These are phyloP conservation scores for Thelonectria rubi DNA, from an alignment of 2,329 filamentous ascomycete genomes.

Conservation along the genomic window DNA sequence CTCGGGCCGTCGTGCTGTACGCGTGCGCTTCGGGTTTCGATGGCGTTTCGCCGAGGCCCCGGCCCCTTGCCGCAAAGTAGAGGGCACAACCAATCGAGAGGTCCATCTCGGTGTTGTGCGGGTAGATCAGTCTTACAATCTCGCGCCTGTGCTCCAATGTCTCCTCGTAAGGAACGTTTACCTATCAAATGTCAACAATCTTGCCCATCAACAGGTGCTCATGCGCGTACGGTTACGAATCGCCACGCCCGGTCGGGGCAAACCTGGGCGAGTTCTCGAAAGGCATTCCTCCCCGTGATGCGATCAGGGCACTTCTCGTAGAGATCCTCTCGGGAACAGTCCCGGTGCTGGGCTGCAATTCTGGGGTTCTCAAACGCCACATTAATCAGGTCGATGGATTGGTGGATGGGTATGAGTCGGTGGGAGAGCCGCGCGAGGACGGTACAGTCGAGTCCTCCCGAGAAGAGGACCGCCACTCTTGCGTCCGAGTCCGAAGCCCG, in stretches of 20 bases:
- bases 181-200: conserved; percentile 48
- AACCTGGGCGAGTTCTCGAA: conserved; percentile 73
- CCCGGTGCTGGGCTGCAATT: conserved; percentile 65
- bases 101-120: conserved; percentile 99
- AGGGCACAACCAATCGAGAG: conserved; percentile 91
- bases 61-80: conserved; percentile 91
- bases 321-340: conserved; percentile 47
- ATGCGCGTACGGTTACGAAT: conserved; percentile 73
- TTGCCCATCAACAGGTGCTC: neutral
- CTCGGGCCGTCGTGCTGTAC: conserved; percentile 78
- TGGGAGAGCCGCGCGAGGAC: conserved; percentile 83
- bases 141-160: conserved; percentile 72
- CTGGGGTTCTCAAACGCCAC: conserved; percentile 97
- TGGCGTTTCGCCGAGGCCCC: conserved; percentile 57
- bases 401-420: conserved; percentile 73
- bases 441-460: conserved; percentile 92
- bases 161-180: conserved; percentile 85
- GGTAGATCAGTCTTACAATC: conserved; percentile 82
- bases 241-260: conserved; percentile 81
- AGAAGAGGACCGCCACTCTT: conserved; percentile 85
- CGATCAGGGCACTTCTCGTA: conserved; percentile 93
- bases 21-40: conserved; percentile 38
- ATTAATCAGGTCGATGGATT: conserved; percentile 88
- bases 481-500: conserved; percentile 50
- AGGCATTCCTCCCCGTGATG: conserved; percentile 82